Base-by-base conservation (phyloP, 2,329 filamentous ascomycete species). In the Beauveria bassiana region DNA sequence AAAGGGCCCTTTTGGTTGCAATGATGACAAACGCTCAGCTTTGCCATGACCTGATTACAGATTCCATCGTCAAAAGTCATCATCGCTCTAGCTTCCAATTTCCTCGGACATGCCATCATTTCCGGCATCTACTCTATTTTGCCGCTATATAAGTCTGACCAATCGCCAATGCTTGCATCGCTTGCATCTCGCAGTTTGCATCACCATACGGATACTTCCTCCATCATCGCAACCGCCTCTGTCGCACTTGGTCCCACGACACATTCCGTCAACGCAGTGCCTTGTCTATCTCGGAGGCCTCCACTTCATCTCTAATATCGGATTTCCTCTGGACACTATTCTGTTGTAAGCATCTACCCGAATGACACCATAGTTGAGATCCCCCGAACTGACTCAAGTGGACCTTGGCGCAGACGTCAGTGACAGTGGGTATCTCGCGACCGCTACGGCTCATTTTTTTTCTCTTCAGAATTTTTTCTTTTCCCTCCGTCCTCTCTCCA, bases 351-450 rank as follows among this genome's bases (percentile, higher is more conserved):
- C 31, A 31, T 24, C 18, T 59, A 12, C 20, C 57, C 4, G 7
- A 59, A 66, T 66, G 62, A 66, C 65, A 65, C 65, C 65, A 66
- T 66, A 55, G 58, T 65, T n/a, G 43, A 59, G 18, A 47, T 59
- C 38, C n/a, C 28, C 20, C 34, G 9, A 43, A 52, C 57, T 59
- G 47, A 59, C 57, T 59, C 47, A 45, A 52, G 57, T 59, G 57
- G 57, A 59, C 38, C 47, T 52, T 22, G 8, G 28, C 16, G 34
- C 45, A 51, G 57, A 52, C 56, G 24, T 51, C 57, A 59, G 24
- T 31, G 46, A 9, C 47, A 50, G 57, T 59, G 57, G 57, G 24
- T 59, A 52, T 20, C 42, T 50, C n/a, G 55, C 43, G 22, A 49
- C 55, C 45, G 14, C 45, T 50, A 40, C 45, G 43, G 38, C 57